Evolutionary conservation across 306 rosid species (phyloP), one percentile per base, ranked within the genome.

Genomic region (Purshia tridentata): DNA sequence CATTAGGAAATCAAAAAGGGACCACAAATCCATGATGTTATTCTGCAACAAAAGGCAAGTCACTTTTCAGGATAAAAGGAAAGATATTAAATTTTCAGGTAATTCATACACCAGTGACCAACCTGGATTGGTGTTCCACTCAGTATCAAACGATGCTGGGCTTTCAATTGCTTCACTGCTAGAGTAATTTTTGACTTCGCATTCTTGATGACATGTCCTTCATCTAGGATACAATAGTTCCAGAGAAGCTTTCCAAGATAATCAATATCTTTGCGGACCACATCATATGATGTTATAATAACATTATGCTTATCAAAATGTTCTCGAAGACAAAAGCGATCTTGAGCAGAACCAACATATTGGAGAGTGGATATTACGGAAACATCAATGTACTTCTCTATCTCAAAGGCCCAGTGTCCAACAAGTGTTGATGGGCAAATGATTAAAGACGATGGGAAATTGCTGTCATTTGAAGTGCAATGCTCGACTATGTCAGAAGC

Each of bases 81-180:
- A 14, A 62, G 66, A 50, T 50, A 13, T 49, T 50, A 45, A 23
- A 3, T 29, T 69, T 70, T 74, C 6, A 70, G 50, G 19, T 49
- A 65, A 59, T 42, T 46, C 49, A 68, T 20, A 62, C 69, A 76
- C 70, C 49, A 45, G 20, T 74, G 56, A 78, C 91, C 35, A 73
- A 94, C 98, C 98, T 94, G 98, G 80, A 94, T 94, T 37, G 98
- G 98, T 6, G 98, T 94, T 77, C 98, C 98, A 89, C 98, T 94
- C 81, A 94, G 72, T 82, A 94, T 90, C 82, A 94, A 82, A 58
- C 98, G 97, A 77, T 94, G 92, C 58, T 89, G 96, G 68, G 97
- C 96, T 85, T 86, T 89, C 89, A 94, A 77, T 83, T 91, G 97
- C 85, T 94, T 94, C 79, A 89, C 95, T 18, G 98, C 89, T 41